Conservation (phyloP, 1,284 basidiomycete species). For the Bjerkandera adusta region DNA sequence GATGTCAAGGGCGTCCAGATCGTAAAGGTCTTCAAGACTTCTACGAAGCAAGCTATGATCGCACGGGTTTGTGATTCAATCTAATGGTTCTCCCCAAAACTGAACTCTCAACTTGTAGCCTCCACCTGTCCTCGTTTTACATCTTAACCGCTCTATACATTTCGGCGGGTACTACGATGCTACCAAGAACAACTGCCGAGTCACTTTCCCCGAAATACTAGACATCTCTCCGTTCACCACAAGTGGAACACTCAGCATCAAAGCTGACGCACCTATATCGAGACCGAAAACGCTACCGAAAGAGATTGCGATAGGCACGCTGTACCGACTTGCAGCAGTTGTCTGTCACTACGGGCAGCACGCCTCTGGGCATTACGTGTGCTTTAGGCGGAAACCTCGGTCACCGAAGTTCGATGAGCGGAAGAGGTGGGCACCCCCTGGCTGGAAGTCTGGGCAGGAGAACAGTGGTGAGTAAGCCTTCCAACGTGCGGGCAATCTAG, state of each 20-base stretch:
- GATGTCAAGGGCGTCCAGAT: constrained; percentile 74
- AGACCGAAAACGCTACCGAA: constrained; percentile 52
- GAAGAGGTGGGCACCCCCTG: constrained; percentile 2
- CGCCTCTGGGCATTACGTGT: constrained; percentile 89
- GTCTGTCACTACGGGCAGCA: constrained; percentile 91
- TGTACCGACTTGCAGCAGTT: constrained; percentile 80
- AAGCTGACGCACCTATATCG: constrained; percentile 63
- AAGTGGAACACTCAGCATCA: constrained; percentile 67
- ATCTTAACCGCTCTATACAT: constrained; percentile 85
- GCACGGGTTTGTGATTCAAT: constrained; percentile 57
- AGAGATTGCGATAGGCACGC: constrained; percentile 49
- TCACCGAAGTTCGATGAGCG: constrained; percentile 19
- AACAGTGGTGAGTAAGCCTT: no score
- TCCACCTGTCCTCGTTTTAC: constrained; percentile 78
- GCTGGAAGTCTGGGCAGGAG: not conserved
- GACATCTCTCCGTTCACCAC: constrained; percentile 85
- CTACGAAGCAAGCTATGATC: constrained; percentile 86
- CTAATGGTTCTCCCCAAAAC: not conserved
- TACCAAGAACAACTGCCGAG: constrained; percentile 76
- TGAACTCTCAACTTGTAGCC: constrained; percentile 47
- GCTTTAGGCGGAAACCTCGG: constrained; percentile 79
- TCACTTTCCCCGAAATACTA: constrained; percentile 83
- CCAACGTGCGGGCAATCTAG: no score
- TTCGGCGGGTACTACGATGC: constrained; percentile 61
- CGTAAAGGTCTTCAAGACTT: constrained; percentile 74